Base-by-base conservation (phyloP, 306 rosid species). In the Alnus rubra region DNA sequence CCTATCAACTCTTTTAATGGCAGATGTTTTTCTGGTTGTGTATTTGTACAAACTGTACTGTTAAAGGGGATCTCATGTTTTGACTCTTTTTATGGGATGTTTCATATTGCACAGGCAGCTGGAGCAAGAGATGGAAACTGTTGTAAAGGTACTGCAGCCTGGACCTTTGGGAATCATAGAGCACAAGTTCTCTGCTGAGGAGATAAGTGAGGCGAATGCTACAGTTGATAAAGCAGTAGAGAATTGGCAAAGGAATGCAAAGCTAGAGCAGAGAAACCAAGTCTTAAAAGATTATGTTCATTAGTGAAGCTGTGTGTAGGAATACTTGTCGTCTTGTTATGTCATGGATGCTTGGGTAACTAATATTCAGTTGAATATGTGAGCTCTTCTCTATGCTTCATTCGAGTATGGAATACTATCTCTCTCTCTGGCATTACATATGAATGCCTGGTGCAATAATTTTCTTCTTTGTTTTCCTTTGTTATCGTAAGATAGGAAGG, bases 111-210 rank as follows among this genome's bases (percentile, higher is more conserved):
- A 37, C 84, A 94, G 98, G 79, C 87, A 88, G 78, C 79, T 91
- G 79, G 98, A 95, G 79, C 92, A 84, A 80, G 98, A 95, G 82
- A 82, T 92, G 86, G 98, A 92, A 82, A 91, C 94, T 78, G 98
- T 92, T 78, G 64, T 91, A 35, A 89, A 89, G 79, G 97, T 91
- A 65, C 62, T 95, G 89, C 97, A 95, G 85, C 99, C 97, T 63
- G 97, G 99, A 83, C 97, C 98, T 19, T 73, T 96, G 78, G 99
- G 99, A 76, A 89, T 93, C 80, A 71, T 83, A 55, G 96, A 93
- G 67, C 98, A 96, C 84, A 91, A 91, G 79, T 93, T 91, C 83
- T 91, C 98, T 69, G 89, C 88, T 31, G 90, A 87, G 3, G 98
- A 91, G 85, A 90, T 91, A 59, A 69, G 53, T 31, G 79, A 75